Base-by-base conservation (phyloP, 139 green algal species). In the Picochlorum sp. region DNA sequence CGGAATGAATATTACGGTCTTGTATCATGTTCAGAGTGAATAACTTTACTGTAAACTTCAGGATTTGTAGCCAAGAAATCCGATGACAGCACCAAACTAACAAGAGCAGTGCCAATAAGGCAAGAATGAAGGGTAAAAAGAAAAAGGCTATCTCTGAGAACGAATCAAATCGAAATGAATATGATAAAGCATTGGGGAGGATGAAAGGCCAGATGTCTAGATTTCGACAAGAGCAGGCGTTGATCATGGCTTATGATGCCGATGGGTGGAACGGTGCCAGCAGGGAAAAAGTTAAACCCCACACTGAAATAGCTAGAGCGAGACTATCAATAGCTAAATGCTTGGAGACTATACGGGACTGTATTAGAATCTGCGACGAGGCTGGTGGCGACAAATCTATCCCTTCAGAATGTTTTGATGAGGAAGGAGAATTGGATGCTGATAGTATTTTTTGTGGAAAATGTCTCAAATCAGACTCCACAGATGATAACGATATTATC, bases 401-500 rank as follows among this genome's bases (percentile, higher is more conserved):
- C 41, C 66, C 71, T 16, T 21, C 8, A 11, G 60, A 57, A 15
- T 31, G 21, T 16, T n/a, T 80, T 58, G 86, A 91, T 60, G 60
- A 67, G 23, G 66, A 87, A 10, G 85, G 84, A 10, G 81, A 90
- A 73, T 65, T 92, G 34, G 79, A 86, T 23, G 57, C 75, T 62
- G 28, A 73, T n/a, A 56, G 89, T 61, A 88, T 95, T 31, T 90
- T 93, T 66, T 95, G 88, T 77, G 74, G 74, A 44, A 82, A 79
- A 64, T 95, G 88, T 82, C 18, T 44, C 11, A 51, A 59, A 44
- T 45, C 59, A 26, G 77, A 90, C 38, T 75, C 60, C 49, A 52
- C 49, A 14, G 83, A 87, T 47, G 86, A 92, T 73, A 94, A 97
- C 68, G 90, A 97, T 81, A 88, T 97, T 62, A 72, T 97, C 37